Conservation (phyloP, 2,329 filamentous ascomycete genomes). For the Venturia aucupariae region DNA sequence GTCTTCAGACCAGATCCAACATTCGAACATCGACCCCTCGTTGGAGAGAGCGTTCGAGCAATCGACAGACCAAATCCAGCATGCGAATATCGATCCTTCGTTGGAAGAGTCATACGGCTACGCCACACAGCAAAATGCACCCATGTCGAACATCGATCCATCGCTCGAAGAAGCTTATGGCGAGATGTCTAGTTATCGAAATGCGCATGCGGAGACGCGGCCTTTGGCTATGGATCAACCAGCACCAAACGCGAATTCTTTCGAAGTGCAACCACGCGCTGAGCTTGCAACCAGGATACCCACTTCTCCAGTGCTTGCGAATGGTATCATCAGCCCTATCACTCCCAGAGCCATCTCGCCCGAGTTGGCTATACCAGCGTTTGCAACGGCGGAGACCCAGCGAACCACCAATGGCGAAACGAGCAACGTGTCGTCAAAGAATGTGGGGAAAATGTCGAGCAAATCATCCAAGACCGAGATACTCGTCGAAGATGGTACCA, state of each 20-base stretch:
- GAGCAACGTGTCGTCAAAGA: neutral
- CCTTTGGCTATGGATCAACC: neutral
- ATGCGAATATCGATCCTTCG: neutral
- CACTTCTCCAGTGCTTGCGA: slow-evolving; percentile 1
- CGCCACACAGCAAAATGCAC: neutral
- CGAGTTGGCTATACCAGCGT: neutral
- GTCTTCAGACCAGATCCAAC: neutral
- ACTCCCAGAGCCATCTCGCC: slow-evolving; percentile 4
- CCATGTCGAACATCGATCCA: neutral
- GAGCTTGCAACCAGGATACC: neutral
- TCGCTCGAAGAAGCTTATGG: neutral
- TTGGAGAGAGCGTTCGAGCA: neutral
- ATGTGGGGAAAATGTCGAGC: neutral
- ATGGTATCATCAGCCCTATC: slow-evolving; percentile 3
- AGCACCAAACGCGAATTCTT: neutral
- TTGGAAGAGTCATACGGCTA: neutral
- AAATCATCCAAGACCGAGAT: neutral
- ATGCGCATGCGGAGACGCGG: neutral
- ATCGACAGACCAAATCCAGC: neutral
- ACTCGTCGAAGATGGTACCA: neutral
- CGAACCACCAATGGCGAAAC: neutral
- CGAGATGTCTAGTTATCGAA: neutral
- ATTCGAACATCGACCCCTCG: neutral
- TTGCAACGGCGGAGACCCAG: neutral
- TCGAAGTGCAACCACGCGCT: neutral